Evolutionary conservation across 345 rosid species (phyloP), one percentile per base, ranked within the genome.

Genomic region (Pseudoturritis turrita): DNA sequence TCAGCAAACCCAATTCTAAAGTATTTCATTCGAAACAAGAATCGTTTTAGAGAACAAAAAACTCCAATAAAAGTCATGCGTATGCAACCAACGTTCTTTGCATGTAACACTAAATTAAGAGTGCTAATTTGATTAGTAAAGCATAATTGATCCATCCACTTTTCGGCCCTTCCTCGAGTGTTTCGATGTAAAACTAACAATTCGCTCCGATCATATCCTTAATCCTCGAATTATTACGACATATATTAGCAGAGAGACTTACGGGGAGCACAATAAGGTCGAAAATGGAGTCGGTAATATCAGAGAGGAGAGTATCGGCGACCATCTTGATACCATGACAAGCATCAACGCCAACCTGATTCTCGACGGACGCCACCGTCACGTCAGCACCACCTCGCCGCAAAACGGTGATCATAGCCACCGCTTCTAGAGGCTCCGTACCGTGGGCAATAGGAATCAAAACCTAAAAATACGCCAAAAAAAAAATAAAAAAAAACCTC

Each of bases 381-480:
- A 95, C 96, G 14, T 86, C 91, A 33, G 97, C 93, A 53, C 97
- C 96, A 19, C 91, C 82, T 65, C 97, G 78, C 40, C 96, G 83
- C 50, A 91, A 77, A 31, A 95, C 93, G 45, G 86, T 85, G 69
- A 88, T 83, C 57, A 85, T 88, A 28, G 93, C 83, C 70, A 91
- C 93, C 35, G 99, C 97, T 82, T 95, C 96, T 80, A 95, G 81
- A 58, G 99, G 97, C 81, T 95, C 99, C 47, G 89, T 88, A 12
- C 97, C 99, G 39, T 91, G 84, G 1, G 96, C 99, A 56, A 95
- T 80, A 72, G 97, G 99, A 53, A 91, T 91, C 90, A 95, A 82
- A 78, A 95, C 99, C 99, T 95, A 41, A 43, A 29, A 10, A 6
- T 5, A 47, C 14, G 67, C 25, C 65, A 31, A 3, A 26, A n/a